These are phyloP conservation scores for Fusarium robinianum DNA, from an alignment of 2,329 filamentous ascomycete genomes.

Conservation along the genomic window DNA sequence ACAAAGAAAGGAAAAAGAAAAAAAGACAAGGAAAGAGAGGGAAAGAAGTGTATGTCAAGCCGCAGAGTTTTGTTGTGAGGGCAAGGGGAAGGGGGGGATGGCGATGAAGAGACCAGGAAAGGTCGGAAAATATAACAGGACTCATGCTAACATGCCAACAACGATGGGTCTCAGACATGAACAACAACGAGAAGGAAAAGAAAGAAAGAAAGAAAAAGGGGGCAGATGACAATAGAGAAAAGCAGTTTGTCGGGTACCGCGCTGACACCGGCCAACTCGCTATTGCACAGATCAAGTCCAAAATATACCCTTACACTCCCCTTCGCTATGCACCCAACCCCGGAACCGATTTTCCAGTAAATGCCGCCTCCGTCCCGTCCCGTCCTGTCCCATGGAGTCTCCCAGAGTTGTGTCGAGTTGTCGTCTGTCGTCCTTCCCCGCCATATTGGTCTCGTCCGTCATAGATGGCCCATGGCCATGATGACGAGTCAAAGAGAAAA, in stretches of 20 bases:
- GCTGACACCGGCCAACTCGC: conserved; percentile 38
- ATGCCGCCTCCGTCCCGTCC: conserved; percentile 36
- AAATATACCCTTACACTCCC: conserved; percentile 49
- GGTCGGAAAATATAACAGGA: too few species aligned
- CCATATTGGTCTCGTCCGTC: too few species aligned
- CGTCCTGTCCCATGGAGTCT: too few species aligned
- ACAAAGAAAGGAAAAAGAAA: conserved; percentile 26
- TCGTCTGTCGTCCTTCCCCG: too few species aligned
- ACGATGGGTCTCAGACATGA: too few species aligned
- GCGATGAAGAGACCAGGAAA: too few species aligned
- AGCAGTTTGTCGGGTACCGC: conserved; percentile 32
- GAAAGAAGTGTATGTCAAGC: too few species aligned
- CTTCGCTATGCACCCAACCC: conserved; percentile 50
- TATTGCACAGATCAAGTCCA: conserved; percentile 45
- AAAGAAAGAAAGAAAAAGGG: conserved; percentile 24
- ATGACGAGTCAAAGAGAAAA: neutral
- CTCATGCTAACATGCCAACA: too few species aligned
- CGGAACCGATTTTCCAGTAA: conserved; percentile 50
- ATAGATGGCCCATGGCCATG: too few species aligned
- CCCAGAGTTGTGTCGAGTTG: too few species aligned
- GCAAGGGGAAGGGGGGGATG: too few species aligned
- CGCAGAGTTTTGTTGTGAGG: too few species aligned
- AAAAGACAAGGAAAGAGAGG: conserved; percentile 24
- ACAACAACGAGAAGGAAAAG: conserved; percentile 27
- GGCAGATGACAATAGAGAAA: conserved; percentile 33